Conservation (phyloP, 768 basidiomycete genomes). For the Pholiota microspora region DNA sequence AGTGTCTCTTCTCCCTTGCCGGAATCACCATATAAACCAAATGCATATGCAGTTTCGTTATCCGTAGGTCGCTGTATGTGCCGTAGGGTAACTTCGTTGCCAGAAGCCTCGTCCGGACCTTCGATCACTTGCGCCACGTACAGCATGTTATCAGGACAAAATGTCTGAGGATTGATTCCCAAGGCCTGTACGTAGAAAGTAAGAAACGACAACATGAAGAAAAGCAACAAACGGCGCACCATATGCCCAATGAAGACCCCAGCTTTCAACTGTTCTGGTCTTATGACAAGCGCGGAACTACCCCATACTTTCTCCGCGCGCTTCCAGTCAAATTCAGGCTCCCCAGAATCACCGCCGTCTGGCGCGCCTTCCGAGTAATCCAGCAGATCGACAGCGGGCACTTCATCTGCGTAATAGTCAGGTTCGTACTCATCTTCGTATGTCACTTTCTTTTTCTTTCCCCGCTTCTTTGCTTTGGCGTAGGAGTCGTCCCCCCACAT, state of each 20-base stretch:
- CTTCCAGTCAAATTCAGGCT: slow-evolving; percentile 34
- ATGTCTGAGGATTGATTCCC: slow-evolving; percentile 55
- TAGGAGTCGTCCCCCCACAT: slow-evolving; percentile 25
- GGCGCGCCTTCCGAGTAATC: slow-evolving; percentile 17
- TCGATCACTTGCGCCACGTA: slow-evolving; percentile 40
- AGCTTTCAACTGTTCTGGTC: slow-evolving; percentile 22
- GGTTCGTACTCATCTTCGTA: slow-evolving; percentile 5
- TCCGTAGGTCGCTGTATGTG: slow-evolving; percentile 15
- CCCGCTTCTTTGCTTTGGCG: slow-evolving; percentile 33
- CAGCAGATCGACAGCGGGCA: slow-evolving; percentile 6
- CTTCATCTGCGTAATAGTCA: slow-evolving; percentile 4
- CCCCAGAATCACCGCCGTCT: slow-evolving; percentile 13
- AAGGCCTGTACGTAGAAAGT: slow-evolving; percentile 40
- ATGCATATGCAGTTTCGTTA: slow-evolving; percentile 1
- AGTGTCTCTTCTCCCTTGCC: no score
- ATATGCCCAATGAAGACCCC: slow-evolving; percentile 47
- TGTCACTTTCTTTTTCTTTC: slow-evolving; percentile 14
- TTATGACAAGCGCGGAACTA: slow-evolving; percentile 17
- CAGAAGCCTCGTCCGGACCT: slow-evolving; percentile 6
- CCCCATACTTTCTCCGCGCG: slow-evolving; percentile 32
- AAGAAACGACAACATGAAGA: not conserved
- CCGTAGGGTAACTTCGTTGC: slow-evolving; percentile 14
- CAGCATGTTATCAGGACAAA: slow-evolving; percentile 57
- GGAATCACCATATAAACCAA: no score
- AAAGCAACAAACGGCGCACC: slow-evolving; percentile 31